phyloP scores from a whole-genome alignment of 2,329 filamentous ascomycete species.

The Arthrinium puccinioides region DNA sequence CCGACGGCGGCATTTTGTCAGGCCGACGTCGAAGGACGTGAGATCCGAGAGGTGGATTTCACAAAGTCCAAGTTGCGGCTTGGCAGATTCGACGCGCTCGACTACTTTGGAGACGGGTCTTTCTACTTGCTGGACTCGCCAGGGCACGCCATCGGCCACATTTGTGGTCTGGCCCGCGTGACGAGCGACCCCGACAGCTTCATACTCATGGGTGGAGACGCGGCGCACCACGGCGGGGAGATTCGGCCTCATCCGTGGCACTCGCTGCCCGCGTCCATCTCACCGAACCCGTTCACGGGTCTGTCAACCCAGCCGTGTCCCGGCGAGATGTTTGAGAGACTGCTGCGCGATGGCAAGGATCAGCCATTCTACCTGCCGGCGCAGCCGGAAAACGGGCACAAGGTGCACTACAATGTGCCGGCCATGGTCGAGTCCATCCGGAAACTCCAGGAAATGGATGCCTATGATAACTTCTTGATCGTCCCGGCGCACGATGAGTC shows the following conservation, averaged over 20 bases:
- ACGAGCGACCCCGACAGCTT: constrained; percentile 24
- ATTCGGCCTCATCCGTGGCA: constrained; percentile 25
- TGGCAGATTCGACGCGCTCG: constrained; percentile 18
- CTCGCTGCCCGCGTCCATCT: constrained; percentile 26
- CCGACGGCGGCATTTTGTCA: constrained; percentile 14
- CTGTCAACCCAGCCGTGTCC: constrained; percentile 26
- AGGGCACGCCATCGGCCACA: constrained; percentile 23
- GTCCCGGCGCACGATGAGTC: constrained; percentile 39
- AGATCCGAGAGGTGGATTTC: constrained; percentile 15
- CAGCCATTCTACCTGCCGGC: constrained; percentile 23
- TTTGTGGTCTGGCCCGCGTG: constrained; percentile 30
- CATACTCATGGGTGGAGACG: constrained; percentile 34
- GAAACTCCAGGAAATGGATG: constrained; percentile 40
- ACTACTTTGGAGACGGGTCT: constrained; percentile 26
- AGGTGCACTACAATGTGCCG: constrained; percentile 18
- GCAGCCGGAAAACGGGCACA: constrained; percentile 5
- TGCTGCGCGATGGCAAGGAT: constrained; percentile 25
- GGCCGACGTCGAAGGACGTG: constrained; percentile 15
- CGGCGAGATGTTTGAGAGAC: constrained; percentile 28
- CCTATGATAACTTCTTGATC: constrained; percentile 33
- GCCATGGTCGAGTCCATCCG: constrained; percentile 29
- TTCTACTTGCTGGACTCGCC: constrained; percentile 26
- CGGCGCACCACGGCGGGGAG: constrained; percentile 30
- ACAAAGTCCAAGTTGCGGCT: constrained; percentile 8
- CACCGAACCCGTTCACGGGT: constrained; percentile 28